Evolutionary conservation across 2,329 filamentous ascomycete genomes (phyloP).

Genomic region (Pseudogymnoascus sp.): DNA sequence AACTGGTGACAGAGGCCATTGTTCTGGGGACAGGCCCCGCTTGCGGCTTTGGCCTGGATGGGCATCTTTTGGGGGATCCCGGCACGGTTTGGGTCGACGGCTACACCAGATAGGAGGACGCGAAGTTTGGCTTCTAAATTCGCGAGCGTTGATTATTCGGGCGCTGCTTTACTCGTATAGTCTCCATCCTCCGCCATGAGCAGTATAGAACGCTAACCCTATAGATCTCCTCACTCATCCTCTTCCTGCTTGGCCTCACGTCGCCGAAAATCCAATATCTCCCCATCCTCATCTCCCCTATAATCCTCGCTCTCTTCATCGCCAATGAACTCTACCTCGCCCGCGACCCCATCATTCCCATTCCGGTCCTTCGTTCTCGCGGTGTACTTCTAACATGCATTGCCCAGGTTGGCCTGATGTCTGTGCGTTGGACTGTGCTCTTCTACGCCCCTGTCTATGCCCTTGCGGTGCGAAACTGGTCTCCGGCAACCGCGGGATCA

Average conservation of each 20-base stretch:
- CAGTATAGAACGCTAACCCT: background rate
- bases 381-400: slow-evolving; percentile 67
- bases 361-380: slow-evolving; percentile 60
- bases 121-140: slow-evolving; percentile 46
- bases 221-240: slow-evolving; percentile 55
- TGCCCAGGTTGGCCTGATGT: slow-evolving; percentile 70
- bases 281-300: slow-evolving; percentile 53
- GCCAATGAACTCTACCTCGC: slow-evolving; percentile 57
- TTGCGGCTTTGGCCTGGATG: slow-evolving; percentile 52
- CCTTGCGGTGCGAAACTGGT: slow-evolving; percentile 64
- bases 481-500: slow-evolving; percentile 62
- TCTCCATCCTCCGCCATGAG: background rate
- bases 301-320: slow-evolving; percentile 45
- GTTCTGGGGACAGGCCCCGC: slow-evolving; percentile 64
- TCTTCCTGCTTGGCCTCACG: slow-evolving; percentile 64
- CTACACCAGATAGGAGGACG: slow-evolving; percentile 30
- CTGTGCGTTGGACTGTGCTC: slow-evolving; percentile 69
- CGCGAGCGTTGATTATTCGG: slow-evolving; percentile 64
- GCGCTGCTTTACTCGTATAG: slow-evolving; percentile 57
- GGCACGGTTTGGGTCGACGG: slow-evolving; percentile 27
- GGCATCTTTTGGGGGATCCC: slow-evolving; percentile 62
- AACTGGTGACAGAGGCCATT: slow-evolving; percentile 52
- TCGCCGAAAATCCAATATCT: slow-evolving; percentile 52
- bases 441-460: slow-evolving; percentile 78
- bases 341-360: slow-evolving; percentile 65